Conservation (phyloP, 441 rosid genomes). For the Eutrema salsugineum region DNA sequence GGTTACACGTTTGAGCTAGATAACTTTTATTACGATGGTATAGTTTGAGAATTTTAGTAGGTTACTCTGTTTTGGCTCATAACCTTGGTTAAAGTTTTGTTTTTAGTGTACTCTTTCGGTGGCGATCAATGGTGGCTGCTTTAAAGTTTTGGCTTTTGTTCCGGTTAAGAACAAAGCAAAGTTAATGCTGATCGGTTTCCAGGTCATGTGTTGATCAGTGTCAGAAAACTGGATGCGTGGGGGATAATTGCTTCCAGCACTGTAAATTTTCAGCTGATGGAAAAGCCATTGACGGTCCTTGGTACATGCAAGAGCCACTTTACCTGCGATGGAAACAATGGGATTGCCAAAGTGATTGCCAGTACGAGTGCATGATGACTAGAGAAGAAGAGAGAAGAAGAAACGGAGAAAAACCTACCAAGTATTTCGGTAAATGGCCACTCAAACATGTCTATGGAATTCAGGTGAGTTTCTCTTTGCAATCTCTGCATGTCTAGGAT, state of each 20-base stretch:
- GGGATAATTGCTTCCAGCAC: slow-evolving; percentile 51
- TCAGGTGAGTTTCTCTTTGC: slow-evolving; percentile 34
- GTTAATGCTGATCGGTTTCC: slow-evolving; percentile 18
- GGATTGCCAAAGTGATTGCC: slow-evolving; percentile 64
- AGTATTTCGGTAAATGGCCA: slow-evolving; percentile 69
- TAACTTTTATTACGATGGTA: not conserved
- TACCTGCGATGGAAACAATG: slow-evolving; percentile 67
- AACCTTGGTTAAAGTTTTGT: not conserved
- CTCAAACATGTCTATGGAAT: slow-evolving; percentile 57
- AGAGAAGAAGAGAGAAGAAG: slow-evolving; percentile 55
- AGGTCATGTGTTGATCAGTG: slow-evolving; percentile 82
- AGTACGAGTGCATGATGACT: slow-evolving; percentile 61
- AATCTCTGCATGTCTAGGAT: not conserved
- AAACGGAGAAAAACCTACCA: slow-evolving; percentile 50
- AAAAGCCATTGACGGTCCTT: slow-evolving; percentile 57
- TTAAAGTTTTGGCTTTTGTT: not conserved
- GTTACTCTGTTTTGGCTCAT: not conserved
- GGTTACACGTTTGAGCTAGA: not conserved
- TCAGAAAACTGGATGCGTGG: slow-evolving; percentile 77
- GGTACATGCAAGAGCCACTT: slow-evolving; percentile 72
- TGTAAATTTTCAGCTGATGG: slow-evolving; percentile 74
- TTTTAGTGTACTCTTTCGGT: not conserved
- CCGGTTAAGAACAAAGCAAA: slow-evolving; percentile 3
- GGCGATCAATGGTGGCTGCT: not conserved
- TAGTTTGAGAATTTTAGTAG: not conserved